phyloP scores from a whole-genome alignment of 306 rosid genomes.

The Cotoneaster glaucophyllus region DNA sequence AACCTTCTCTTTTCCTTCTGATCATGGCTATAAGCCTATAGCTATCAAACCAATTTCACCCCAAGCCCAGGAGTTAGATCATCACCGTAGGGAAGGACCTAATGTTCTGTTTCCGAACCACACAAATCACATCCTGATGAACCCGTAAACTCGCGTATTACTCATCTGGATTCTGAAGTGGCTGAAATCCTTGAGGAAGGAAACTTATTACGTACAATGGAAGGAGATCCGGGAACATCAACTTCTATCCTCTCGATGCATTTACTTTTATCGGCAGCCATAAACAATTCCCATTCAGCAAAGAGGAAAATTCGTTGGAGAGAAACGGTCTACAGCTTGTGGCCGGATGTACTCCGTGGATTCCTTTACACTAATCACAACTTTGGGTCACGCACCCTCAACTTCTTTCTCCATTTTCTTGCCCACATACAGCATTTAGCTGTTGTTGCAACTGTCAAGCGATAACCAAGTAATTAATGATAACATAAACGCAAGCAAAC shows the following conservation, averaged over 20 bases:
- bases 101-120: conserved; percentile 25
- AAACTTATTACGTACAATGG: conserved; percentile 28
- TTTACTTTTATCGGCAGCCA: conserved; percentile 30
- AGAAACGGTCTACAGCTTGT: conserved; percentile 35
- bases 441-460: conserved; percentile 75
- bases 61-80: conserved; percentile 30
- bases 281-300: conserved; percentile 23
- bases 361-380: conserved; percentile 26
- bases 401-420: conserved; percentile 55
- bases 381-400: conserved; percentile 44
- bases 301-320: conserved; percentile 21
- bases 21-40: background rate
- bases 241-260: conserved; percentile 12
- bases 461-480: conserved; percentile 13
- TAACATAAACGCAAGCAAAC: conserved; percentile 3
- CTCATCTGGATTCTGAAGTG: conserved; percentile 1
- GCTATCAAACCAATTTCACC: conserved; percentile 20
- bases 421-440: conserved; percentile 40
- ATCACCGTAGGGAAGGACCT: conserved; percentile 27
- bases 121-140: conserved; percentile 7
- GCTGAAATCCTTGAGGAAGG: conserved; percentile 15
- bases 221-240: conserved; percentile 34
- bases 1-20: background rate
- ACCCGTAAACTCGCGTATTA: conserved; percentile 28
- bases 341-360: conserved; percentile 35